These are phyloP conservation scores for Melastoma candidum DNA, from an alignment of 441 rosid species.

Conservation along the genomic window DNA sequence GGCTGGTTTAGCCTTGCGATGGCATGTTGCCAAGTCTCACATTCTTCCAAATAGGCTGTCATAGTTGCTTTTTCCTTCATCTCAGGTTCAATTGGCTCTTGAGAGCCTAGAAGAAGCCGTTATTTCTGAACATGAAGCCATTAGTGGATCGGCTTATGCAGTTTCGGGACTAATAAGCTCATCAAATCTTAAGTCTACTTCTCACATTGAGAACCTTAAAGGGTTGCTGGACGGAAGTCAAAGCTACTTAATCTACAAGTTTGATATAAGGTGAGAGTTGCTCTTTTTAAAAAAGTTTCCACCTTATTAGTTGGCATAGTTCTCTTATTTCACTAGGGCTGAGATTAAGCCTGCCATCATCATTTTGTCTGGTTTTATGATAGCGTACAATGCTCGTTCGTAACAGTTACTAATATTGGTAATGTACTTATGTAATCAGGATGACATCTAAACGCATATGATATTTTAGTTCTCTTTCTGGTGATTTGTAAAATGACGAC, in stretches of 20 bases:
- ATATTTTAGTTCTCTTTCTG: too few relatives aligned
- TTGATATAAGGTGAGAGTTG: conserved; percentile 49
- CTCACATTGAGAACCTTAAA: conserved; percentile 58
- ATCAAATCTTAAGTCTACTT: conserved; percentile 42
- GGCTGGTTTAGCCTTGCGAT: too few relatives aligned
- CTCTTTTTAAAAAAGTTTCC: conserved; percentile 1
- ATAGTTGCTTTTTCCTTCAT: conserved; percentile 14
- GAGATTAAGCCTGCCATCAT: too few relatives aligned
- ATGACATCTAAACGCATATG: too few relatives aligned
- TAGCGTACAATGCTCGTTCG: too few relatives aligned
- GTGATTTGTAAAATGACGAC: neutral
- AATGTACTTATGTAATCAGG: too few relatives aligned
- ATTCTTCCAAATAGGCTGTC: conserved; percentile 1
- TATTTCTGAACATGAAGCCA: conserved; percentile 36
- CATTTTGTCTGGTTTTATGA: too few relatives aligned
- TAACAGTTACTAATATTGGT: too few relatives aligned
- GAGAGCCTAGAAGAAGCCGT: conserved; percentile 45
- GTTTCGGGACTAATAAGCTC: conserved; percentile 68
- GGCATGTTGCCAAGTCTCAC: neutral
- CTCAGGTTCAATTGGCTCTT: conserved; percentile 40
- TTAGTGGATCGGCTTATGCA: conserved; percentile 34
- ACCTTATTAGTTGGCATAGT: neutral
- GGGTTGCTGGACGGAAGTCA: conserved; percentile 44
- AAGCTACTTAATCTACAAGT: conserved; percentile 51
- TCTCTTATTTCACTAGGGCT: too few relatives aligned